These are phyloP conservation scores for Pseudohalonectria lignicola DNA, from an alignment of 2,329 filamentous ascomycete genomes.

Conservation along the genomic window DNA sequence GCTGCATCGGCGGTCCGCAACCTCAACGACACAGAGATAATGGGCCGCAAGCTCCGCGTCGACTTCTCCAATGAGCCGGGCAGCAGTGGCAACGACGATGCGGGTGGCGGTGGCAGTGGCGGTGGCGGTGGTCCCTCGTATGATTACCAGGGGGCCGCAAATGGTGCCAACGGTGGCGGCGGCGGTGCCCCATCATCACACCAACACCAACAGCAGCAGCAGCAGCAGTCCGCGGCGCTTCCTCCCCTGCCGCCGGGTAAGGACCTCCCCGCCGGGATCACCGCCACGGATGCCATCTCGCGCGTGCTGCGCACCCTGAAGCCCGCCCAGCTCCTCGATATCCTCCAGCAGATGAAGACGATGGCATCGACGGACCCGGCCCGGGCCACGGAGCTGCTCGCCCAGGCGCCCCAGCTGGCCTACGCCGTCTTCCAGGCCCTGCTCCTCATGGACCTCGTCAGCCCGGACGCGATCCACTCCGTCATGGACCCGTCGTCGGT, in stretches of 20 bases:
- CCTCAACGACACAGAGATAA: constrained; percentile 88
- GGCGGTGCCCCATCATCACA: neutral
- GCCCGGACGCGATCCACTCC: constrained; percentile 68
- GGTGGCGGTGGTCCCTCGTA: constrained; percentile 2
- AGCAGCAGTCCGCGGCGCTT: constrained; percentile 29
- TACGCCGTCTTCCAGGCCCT: constrained; percentile 94
- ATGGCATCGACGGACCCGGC: constrained; percentile 72
- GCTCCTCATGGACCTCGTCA: constrained; percentile 85
- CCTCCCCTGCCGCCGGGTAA: constrained; percentile 77
- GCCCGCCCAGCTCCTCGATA: constrained; percentile 81
- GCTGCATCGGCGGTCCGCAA: constrained; percentile 92
- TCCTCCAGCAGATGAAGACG: constrained; percentile 88
- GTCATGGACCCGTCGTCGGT: constrained; percentile 56
- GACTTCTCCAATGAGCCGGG: constrained; percentile 87
- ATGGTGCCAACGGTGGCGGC: constrained; percentile 1
- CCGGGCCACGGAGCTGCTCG: constrained; percentile 75
- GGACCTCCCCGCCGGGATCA: constrained; percentile 73
- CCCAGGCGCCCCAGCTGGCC: constrained; percentile 81
- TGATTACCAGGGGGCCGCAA: too few species aligned
- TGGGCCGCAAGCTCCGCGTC: constrained; percentile 86
- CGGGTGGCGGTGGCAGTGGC: constrained; percentile 2
- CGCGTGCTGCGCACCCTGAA: constrained; percentile 80
- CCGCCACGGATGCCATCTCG: constrained; percentile 82
- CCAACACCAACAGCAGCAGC: neutral
- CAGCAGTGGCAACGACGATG: constrained; percentile 46